Evolutionary conservation across 2,329 filamentous ascomycete genomes (phyloP), one percentile per base, ranked within the genome.

Genomic region (Alternaria sp.): DNA sequence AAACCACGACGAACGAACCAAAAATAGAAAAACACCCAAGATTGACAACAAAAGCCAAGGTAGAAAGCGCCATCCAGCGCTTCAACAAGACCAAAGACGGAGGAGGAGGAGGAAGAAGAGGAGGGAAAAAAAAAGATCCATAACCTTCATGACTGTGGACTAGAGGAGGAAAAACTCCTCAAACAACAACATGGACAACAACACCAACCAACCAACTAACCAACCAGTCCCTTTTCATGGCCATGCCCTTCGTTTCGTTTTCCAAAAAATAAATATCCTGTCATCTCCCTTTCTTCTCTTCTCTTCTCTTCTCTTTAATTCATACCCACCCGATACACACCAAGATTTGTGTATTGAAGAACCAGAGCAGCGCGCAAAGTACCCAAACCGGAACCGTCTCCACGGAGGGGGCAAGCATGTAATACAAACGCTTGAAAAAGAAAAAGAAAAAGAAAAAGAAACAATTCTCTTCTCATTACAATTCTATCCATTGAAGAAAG

Each of bases 141-240:
- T 56, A 33, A 44, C 39, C 46, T 56, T 56, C 46, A 44, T 56
- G 54, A 51, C 39, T 17, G 4, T 24, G 2, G 44, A 48, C 44
- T n/a, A 48, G 21, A 17, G 5, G 17, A 17, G 17, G 17, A 5
- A 7, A 48, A 26, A 34, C 21, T 2, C 37, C 17, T 17, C 17
- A 17, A 17, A 17, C 17, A 17, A 17, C 17, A 17, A 17, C 17
- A 17, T 17, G 17, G 17, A 17, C 17, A 17, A 17, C 17, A 17
- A 17, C 17, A 17, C 17, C 17, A 17, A 17, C 17, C 17, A 17
- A 17, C 17, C 17, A 17, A 17, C 17, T 17, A 24, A 40, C 21
- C 17, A 17, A 40, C 37, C 21, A 24, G 37, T 40, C 37, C 37
- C 37, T 2, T 24, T 40, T 9, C 37, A 23, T 40, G 17, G 17